These are phyloP conservation scores for Auriculariales sp. DNA, from an alignment of 768 basidiomycete species.

Conservation along the genomic window DNA sequence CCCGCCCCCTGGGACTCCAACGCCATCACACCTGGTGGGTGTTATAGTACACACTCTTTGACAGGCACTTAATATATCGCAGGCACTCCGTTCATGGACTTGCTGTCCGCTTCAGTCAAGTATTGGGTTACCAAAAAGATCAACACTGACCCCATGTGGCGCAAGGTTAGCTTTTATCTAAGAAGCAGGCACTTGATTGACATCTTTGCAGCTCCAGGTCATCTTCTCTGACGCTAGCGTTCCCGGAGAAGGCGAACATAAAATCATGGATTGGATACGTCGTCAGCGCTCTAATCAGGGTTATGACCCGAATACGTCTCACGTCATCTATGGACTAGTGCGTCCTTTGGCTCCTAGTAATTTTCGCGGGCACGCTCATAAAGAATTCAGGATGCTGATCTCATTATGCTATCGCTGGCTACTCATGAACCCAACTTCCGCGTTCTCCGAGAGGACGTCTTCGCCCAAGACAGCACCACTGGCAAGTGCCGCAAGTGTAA, in stretches of 20 bases:
- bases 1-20: slow-evolving; percentile 94
- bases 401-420: slow-evolving; percentile 96
- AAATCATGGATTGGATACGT: slow-evolving; percentile 98
- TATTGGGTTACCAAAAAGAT: slow-evolving; percentile 97
- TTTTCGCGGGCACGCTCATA: slow-evolving; percentile 2
- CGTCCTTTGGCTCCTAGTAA: slow-evolving; percentile 13
- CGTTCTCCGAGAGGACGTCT: slow-evolving; percentile 96
- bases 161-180: slow-evolving; percentile 38
- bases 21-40: slow-evolving; percentile 92
- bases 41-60: slow-evolving; percentile 3
- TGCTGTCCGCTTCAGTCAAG: slow-evolving; percentile 73
- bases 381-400: slow-evolving; percentile 76
- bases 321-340: slow-evolving; percentile 96
- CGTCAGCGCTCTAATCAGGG: slow-evolving; percentile 74
- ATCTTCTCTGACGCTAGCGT: slow-evolving; percentile 95
- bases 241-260: slow-evolving; percentile 98
- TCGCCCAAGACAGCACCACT: slow-evolving; percentile 63
- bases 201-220: slow-evolving; percentile 58
- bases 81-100: slow-evolving; percentile 86
- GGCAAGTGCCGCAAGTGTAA: slow-evolving; percentile 85
- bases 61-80: background rate
- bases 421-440: slow-evolving; percentile 98
- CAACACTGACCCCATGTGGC: slow-evolving; percentile 93
- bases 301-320: slow-evolving; percentile 89
- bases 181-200: background rate